Conservation (phyloP, 139 green algal genomes). For the Chlamydomonas incerta region DNA sequence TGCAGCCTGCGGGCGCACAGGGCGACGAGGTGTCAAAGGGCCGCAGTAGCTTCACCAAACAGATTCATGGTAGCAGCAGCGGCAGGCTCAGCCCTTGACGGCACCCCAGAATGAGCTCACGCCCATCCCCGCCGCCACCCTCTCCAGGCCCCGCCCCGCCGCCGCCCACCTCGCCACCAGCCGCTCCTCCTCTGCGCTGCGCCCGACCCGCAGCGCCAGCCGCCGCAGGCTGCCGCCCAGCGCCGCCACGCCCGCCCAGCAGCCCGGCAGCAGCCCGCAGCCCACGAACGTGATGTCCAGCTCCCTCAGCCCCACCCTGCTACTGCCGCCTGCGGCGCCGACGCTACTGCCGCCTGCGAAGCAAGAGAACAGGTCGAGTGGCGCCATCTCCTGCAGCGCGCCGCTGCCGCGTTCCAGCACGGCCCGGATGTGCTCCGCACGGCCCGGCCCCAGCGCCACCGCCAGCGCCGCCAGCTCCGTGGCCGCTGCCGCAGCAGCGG, state of each 20-base stretch:
- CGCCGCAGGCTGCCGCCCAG: constrained; percentile 11
- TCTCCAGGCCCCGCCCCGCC: not conserved
- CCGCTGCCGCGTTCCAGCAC: not conserved
- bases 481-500: too few relatives aligned
- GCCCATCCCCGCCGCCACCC: not conserved
- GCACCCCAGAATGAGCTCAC: not conserved
- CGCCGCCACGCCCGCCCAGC: constrained; percentile 13
- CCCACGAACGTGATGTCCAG: constrained; percentile 36
- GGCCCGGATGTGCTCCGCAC: not conserved
- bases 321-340: not conserved
- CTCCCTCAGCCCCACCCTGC: not conserved
- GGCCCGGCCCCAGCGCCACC: too few relatives aligned
- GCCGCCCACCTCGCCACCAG: not conserved
- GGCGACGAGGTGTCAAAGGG: too few relatives aligned
- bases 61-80: too few relatives aligned
- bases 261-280: constrained; percentile 29
- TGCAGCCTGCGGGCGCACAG: not conserved
- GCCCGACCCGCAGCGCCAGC: constrained; percentile 31
- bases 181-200: constrained; percentile 15
- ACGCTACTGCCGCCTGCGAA: not conserved
- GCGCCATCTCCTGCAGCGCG: not conserved
- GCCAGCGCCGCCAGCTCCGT: not conserved
- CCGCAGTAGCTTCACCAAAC: too few relatives aligned
- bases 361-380: constrained; percentile 33
- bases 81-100: too few relatives aligned